These are phyloP conservation scores for Pleomassaria siparia DNA, from an alignment of 2,329 filamentous ascomycete genomes.

Conservation along the genomic window DNA sequence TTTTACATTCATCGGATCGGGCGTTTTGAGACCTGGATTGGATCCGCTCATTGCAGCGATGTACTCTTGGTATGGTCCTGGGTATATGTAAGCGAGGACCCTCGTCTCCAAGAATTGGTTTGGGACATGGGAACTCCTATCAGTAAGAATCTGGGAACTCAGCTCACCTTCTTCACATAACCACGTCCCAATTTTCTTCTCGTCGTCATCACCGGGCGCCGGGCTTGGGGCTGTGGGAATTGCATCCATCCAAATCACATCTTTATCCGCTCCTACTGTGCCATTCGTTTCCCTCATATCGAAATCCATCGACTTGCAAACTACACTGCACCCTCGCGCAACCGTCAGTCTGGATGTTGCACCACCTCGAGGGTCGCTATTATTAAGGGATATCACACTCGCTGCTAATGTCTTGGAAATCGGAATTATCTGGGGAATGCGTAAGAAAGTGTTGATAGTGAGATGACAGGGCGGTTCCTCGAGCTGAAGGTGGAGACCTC, in stretches of 20 bases:
- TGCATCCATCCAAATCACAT: not conserved
- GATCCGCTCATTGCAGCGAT: slow-evolving; percentile 30
- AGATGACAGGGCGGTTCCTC: not conserved
- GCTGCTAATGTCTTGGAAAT: no score
- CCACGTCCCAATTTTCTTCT: slow-evolving; percentile 23
- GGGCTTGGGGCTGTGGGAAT: not conserved
- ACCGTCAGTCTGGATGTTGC: not conserved
- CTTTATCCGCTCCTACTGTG: not conserved
- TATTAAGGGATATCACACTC: not conserved
- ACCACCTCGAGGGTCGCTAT: not conserved
- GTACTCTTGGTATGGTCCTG: slow-evolving; percentile 32
- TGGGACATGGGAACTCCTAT: not conserved
- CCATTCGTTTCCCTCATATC: slow-evolving; percentile 1
- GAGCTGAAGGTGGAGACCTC: not conserved
- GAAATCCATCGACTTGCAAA: not conserved
- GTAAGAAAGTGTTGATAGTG: not conserved
- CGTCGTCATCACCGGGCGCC: not conserved
- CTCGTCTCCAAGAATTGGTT: no score
- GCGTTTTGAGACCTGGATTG: slow-evolving; percentile 31
- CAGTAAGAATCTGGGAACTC: not conserved
- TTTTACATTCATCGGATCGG: slow-evolving; percentile 31
- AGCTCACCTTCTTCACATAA: slow-evolving; percentile 29
- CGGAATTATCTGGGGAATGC: no score
- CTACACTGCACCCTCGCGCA: not conserved
- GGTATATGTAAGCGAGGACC: not conserved